Evolutionary conservation across 306 rosid genomes (phyloP), one percentile per base, ranked within the genome.

Genomic region (Herpetospermum pedunculosum): DNA sequence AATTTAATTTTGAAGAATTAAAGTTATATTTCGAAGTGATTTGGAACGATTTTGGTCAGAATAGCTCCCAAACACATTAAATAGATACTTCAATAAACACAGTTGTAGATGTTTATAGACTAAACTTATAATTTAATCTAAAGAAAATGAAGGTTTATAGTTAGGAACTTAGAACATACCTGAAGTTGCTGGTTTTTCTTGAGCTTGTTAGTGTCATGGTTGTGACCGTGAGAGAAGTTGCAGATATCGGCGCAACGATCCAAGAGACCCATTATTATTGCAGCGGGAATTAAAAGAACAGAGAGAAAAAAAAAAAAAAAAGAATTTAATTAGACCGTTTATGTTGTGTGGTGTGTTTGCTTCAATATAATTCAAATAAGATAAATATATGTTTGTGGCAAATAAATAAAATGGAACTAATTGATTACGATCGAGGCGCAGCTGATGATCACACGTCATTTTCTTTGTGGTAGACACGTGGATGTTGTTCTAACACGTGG

Each of bases 181-280:
- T 78, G 76, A 21, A 84, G 64, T 37, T 72, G 77, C 55, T 54
- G 74, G 47, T n/a, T 25, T 25, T 73, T 84, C n/a, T 57, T 84
- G 38, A 73, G 79, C 76, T 58, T 69, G 4, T 44, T 69, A 30
- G 55, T 80, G 2, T 25, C 63, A 26, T 44, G 8, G 19, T 38
- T 13, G 52, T 38, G 77, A 9, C 77, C 8, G 2, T 9, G 69
- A 32, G 40, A 37, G 16, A 44, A 57, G 12, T 48, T 54, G 26
- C 59, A 47, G 18, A 78, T 54, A 4, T 73, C 77, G 1, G 63
- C 74, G 68, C 75, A 47, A 43, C 3, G 8, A 16, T 72, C 67
- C 16, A 81, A 76, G 48, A 75, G 14, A 41, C 83, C 87, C 87
- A 78, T 84, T n/a, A n/a, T n/a, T n/a, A n/a, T n/a, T 21, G 32